A percentile compares a stretch with the other conserved stretches of the same genome.
These are phyloP conservation scores for Lecanicillium sp. DNA, from an alignment of 2,329 filamentous ascomycete genomes.

Conservation along the genomic window DNA sequence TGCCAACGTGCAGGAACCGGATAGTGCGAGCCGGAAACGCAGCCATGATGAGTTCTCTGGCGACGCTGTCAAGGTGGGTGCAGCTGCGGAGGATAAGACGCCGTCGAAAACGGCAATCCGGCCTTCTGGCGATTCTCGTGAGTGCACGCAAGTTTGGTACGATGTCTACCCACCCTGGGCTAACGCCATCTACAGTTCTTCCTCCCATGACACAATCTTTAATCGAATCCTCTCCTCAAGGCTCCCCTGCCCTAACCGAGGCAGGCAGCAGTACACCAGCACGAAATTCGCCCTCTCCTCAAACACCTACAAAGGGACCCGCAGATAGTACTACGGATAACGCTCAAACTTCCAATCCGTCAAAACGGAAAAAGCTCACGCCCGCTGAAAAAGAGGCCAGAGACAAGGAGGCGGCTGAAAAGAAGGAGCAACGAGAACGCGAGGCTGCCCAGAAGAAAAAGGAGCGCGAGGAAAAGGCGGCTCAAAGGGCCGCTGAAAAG, in stretches of 20 bases:
- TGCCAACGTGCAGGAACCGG: slow-evolving; percentile 37
- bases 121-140: slow-evolving; percentile 16
- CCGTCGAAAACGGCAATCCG: slow-evolving; percentile 11
- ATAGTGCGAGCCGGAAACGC: slow-evolving; percentile 34
- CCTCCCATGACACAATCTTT: slow-evolving; percentile 14
- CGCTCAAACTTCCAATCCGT: slow-evolving; percentile 10
- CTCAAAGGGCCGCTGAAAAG: slow-evolving; percentile 24
- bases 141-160: slow-evolving; percentile 11
- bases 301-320: slow-evolving; percentile 21
- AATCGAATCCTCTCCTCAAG: slow-evolving; percentile 20
- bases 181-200: slow-evolving; percentile 15
- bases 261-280: slow-evolving; percentile 31
- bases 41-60: slow-evolving; percentile 36
- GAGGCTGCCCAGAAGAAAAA: slow-evolving; percentile 26
- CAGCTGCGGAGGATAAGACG: slow-evolving; percentile 13
- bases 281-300: slow-evolving; percentile 25
- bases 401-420: slow-evolving; percentile 28
- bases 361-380: slow-evolving; percentile 37
- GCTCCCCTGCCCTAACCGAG: slow-evolving; percentile 31
- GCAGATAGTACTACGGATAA: slow-evolving; percentile 14
- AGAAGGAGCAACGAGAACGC: slow-evolving; percentile 24
- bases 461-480: slow-evolving; percentile 22
- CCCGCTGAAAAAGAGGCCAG: slow-evolving; percentile 29
- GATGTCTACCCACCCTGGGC: too few relatives aligned
- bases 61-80: slow-evolving; percentile 19